phyloP scores from a whole-genome alignment of 352 stramenopile species.

The Phytophthora pluvialis region DNA sequence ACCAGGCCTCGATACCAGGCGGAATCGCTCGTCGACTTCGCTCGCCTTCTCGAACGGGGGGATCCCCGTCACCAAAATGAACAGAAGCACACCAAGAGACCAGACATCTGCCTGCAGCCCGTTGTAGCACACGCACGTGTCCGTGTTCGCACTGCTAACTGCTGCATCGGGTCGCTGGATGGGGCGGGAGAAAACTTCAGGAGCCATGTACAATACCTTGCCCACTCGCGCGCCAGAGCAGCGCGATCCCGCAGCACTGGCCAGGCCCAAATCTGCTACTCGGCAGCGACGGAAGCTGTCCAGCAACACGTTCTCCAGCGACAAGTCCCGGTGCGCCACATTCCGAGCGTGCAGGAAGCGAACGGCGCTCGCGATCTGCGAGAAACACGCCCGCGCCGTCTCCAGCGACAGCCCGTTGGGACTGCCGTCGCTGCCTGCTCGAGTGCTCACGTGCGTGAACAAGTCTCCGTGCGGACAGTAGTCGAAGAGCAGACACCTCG shows the following conservation, averaged over 20 bases:
- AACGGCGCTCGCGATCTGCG: conserved; percentile 56
- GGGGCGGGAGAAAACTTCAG: conserved; percentile 50
- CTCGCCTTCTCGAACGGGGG: conserved; percentile 54
- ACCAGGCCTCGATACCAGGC: conserved; percentile 39
- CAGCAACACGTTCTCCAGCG: conserved; percentile 71
- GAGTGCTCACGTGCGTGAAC: conserved; percentile 43
- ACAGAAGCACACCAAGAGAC: conserved; percentile 72
- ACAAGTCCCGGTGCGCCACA: conserved; percentile 72
- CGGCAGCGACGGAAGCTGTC: conserved; percentile 51
- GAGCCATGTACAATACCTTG: conserved; percentile 75
- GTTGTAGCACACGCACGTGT: conserved; percentile 40
- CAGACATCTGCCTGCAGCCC: conserved; percentile 64
- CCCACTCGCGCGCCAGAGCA: conserved; percentile 52
- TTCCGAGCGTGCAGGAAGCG: conserved; percentile 55
- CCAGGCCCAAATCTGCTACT: conserved; percentile 64
- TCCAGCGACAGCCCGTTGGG: conserved; percentile 31
- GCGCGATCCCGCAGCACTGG: conserved; percentile 40
- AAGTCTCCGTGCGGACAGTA: conserved; percentile 69
- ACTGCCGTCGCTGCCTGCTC: background rate
- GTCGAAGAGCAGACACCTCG: conserved; percentile 67
- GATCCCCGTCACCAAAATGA: conserved; percentile 62
- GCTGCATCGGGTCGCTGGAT: conserved; percentile 3
- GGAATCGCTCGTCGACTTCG: conserved; percentile 62
- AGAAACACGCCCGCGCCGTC: conserved; percentile 44
- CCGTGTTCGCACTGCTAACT: conserved; percentile 3